Percentiles rank a stretch among this genome's conserved stretches.
phyloP scores from a whole-genome alignment of 805 yeast species.

The Brettanomyces anomalus region DNA sequence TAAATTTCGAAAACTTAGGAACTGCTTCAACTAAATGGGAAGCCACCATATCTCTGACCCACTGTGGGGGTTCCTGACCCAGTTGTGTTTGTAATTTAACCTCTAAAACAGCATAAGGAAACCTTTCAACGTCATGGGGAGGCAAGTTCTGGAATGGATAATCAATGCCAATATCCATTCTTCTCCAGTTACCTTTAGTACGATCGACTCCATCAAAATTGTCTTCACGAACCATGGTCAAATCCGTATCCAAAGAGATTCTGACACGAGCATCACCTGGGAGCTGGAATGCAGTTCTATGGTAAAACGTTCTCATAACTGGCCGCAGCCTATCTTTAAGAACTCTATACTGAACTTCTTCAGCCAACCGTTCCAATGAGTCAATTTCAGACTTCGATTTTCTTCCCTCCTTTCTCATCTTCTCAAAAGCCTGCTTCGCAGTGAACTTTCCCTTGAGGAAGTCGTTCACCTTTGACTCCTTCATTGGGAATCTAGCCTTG shows the following conservation, averaged over 20 bases:
- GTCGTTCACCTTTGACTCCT: slow-evolving; percentile 82
- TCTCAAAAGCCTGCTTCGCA: slow-evolving; percentile 83
- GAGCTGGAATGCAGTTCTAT: slow-evolving; percentile 96
- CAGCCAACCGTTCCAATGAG: slow-evolving; percentile 82
- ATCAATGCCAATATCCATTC: slow-evolving; percentile 97
- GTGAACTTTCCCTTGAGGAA: slow-evolving; percentile 80
- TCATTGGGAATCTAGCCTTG: slow-evolving; percentile 88
- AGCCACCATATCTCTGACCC: slow-evolving; percentile 90
- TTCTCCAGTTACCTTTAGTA: slow-evolving; percentile 91
- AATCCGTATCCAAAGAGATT: slow-evolving; percentile 93
- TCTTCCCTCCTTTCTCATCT: slow-evolving; percentile 87
- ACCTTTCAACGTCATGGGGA: slow-evolving; percentile 78
- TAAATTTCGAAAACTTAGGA: slow-evolving; percentile 94
- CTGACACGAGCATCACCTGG: slow-evolving; percentile 99
- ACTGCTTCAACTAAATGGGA: slow-evolving; percentile 96
- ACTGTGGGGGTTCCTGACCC: slow-evolving; percentile 97
- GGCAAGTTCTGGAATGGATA: slow-evolving; percentile 87
- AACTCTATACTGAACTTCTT: slow-evolving; percentile 86
- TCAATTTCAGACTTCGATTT: slow-evolving; percentile 83
- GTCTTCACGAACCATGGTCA: slow-evolving; percentile 97
- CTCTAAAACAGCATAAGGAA: slow-evolving; percentile 96
- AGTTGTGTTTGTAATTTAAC: slow-evolving; percentile 95
- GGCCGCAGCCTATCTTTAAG: slow-evolving; percentile 82
- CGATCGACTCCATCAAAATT: slow-evolving; percentile 89
- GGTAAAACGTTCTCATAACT: slow-evolving; percentile 90